These are phyloP conservation scores for Pseudodiploospora longispora DNA, from an alignment of 2,329 filamentous ascomycete species.

Conservation along the genomic window DNA sequence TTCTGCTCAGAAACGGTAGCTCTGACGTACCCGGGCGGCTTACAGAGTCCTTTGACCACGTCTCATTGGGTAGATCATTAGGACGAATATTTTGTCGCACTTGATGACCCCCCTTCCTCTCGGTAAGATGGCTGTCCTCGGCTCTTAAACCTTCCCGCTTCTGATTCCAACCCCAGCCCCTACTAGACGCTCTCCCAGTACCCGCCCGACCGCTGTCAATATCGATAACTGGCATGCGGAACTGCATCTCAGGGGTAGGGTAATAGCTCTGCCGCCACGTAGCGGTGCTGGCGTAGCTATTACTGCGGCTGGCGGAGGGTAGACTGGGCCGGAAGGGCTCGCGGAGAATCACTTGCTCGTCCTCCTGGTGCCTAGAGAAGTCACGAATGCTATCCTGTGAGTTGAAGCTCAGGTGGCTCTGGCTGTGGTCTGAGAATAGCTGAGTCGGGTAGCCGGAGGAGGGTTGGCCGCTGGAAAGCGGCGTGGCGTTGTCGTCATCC, in stretches of 20 bases:
- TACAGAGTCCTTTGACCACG: too few relatives aligned
- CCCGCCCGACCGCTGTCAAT: conserved; percentile 29
- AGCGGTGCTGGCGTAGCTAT: conserved; percentile 7
- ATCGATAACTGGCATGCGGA: conserved; percentile 44
- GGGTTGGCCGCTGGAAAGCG: conserved; percentile 30
- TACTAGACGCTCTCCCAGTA: conserved; percentile 17
- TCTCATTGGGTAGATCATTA: too few relatives aligned
- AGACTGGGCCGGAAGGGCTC: conserved; percentile 49
- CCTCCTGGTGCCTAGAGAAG: conserved; percentile 44
- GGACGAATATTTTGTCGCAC: too few relatives aligned
- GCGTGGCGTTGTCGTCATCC: conserved; percentile 29
- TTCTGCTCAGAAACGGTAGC: too few relatives aligned
- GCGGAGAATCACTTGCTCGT: conserved; percentile 46
- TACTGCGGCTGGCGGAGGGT: conserved; percentile 21
- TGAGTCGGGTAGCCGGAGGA: conserved; percentile 38
- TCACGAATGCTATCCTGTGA: conserved; percentile 51
- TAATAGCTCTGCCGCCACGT: conserved; percentile 17
- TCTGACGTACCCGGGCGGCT: too few relatives aligned
- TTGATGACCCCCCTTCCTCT: too few relatives aligned
- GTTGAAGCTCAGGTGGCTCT: conserved; percentile 31
- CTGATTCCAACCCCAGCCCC: neutral
- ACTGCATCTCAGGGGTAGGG: conserved; percentile 40
- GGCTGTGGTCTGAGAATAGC: conserved; percentile 26
- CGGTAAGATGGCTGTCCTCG: too few relatives aligned
- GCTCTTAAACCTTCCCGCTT: too few relatives aligned